phyloP scores from a whole-genome alignment of 805 yeast genomes.

The Wickerhamiella allomyrinae region DNA sequence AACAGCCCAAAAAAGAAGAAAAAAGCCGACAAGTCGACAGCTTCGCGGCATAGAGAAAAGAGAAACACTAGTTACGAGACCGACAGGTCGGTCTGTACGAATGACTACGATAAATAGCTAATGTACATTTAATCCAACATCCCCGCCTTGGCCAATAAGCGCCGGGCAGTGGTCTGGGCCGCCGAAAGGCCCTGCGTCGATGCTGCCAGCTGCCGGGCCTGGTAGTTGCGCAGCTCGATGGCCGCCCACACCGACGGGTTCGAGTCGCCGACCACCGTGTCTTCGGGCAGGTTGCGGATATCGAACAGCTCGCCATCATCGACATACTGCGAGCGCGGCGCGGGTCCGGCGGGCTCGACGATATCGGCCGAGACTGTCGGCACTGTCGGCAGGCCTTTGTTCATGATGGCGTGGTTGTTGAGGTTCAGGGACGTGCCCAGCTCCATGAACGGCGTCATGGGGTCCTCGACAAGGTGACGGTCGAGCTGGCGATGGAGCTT shows the following conservation, averaged over 20 bases:
- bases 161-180: not conserved
- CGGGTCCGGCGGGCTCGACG: not conserved
- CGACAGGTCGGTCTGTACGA: not conserved
- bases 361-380: not conserved
- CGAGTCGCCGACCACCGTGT: slow-evolving; percentile 14
- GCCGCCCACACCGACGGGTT: slow-evolving; percentile 17
- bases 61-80: not conserved
- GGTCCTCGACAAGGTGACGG: slow-evolving; percentile 1
- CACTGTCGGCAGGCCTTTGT: slow-evolving; percentile 2
- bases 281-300: slow-evolving; percentile 11
- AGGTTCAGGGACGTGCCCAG: slow-evolving; percentile 8
- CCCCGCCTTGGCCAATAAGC: not conserved
- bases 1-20: too few relatives aligned
- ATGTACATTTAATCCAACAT: not conserved
- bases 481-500: slow-evolving; percentile 2
- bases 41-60: too few relatives aligned
- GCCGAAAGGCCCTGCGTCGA: slow-evolving; percentile 1
- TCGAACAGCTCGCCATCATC: slow-evolving; percentile 15
- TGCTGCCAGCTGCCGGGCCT: slow-evolving; percentile 4
- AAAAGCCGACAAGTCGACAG: too few relatives aligned
- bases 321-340: slow-evolving; percentile 3
- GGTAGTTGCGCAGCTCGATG: slow-evolving; percentile 9
- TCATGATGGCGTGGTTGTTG: slow-evolving; percentile 8
- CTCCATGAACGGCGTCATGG: slow-evolving; percentile 1
- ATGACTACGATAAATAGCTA: not conserved